Evolutionary conservation across 768 basidiomycete genomes (phyloP), one percentile per base, ranked within the genome.

Genomic region (Podaxis sp.): DNA sequence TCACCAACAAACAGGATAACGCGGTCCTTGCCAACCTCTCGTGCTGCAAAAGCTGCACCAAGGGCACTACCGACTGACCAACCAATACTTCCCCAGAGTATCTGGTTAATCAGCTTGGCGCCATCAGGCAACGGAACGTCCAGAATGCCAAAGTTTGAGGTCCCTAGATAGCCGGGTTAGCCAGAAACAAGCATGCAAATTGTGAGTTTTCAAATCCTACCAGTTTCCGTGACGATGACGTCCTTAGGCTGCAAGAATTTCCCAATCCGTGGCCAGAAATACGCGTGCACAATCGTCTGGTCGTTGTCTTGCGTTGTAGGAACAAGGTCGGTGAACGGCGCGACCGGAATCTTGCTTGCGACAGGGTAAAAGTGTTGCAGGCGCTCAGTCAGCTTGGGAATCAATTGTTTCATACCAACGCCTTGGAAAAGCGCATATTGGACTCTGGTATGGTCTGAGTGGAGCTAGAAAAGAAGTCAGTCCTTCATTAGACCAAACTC

Each of bases 61-160:
- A 95, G 82, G 38, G 17, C 84, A 82, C 51, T 72, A 78, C 93
- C 92, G 44, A 90, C 86, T 17, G 89, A 86, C 89, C 90, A 97
- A 0, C 96, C 96, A 67, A 98, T 97, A 63, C 89, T 89, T 55
- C 96, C 95, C 88, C 92, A 97, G 4, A 97, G 76, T 56, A 96
- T 86, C 74, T 95, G 93, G 64, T 82, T 85, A 42, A 93, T 64
- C 62, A 89, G 85, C 4, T 86, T 73, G 0, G 87, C 77, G 51
- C 85, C 80, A n/a, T 84, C 79, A 0, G 96, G 96, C 11, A 96
- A 75, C 1, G 88, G 86, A 33, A 93, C 82, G 64, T 93, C 92
- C 44, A 95, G 72, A 52, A 96, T 84, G 51, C 95, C 96, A 71
- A 96, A 97, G 64, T 80, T 88, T 12, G 92, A 86, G 0, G 93